phyloP scores from a whole-genome alignment of 140 eudicot species.

The Anethum foeniculum region DNA sequence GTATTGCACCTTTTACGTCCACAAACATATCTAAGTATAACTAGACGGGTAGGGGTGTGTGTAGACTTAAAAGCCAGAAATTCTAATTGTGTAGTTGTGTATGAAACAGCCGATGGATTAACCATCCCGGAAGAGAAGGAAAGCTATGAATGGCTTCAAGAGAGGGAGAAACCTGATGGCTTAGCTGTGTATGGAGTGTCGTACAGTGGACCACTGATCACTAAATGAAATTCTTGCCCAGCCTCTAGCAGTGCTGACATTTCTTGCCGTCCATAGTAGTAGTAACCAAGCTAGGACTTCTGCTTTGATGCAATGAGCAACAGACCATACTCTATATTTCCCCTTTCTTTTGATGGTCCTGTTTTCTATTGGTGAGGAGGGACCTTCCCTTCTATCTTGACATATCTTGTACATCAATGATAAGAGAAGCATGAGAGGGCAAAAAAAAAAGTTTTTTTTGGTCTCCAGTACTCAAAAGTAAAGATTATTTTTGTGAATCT shows the following conservation, averaged over 20 bases:
- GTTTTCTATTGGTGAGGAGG: not conserved
- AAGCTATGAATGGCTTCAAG: conserved; percentile 76
- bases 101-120: conserved; percentile 37
- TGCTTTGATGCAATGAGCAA: not conserved
- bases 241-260: not conserved
- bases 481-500: not conserved
- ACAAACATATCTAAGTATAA: not conserved
- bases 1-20: not conserved
- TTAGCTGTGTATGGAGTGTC: conserved; percentile 43
- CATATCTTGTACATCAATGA: not conserved
- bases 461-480: not conserved
- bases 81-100: not conserved
- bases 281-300: not conserved
- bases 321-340: not conserved
- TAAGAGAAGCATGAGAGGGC: not conserved
- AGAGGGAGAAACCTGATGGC: conserved; percentile 62
- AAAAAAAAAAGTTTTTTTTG: not conserved
- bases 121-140: conserved; percentile 35
- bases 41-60: not conserved
- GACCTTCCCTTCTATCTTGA: not conserved
- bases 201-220: conserved; percentile 67
- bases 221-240: conserved; percentile 10
- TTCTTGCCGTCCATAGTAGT: not conserved
- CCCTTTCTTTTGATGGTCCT: not conserved
- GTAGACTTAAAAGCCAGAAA: not conserved